Conservation (phyloP, 2,329 filamentous ascomycete species). For the Parascedosporium putredinis region DNA sequence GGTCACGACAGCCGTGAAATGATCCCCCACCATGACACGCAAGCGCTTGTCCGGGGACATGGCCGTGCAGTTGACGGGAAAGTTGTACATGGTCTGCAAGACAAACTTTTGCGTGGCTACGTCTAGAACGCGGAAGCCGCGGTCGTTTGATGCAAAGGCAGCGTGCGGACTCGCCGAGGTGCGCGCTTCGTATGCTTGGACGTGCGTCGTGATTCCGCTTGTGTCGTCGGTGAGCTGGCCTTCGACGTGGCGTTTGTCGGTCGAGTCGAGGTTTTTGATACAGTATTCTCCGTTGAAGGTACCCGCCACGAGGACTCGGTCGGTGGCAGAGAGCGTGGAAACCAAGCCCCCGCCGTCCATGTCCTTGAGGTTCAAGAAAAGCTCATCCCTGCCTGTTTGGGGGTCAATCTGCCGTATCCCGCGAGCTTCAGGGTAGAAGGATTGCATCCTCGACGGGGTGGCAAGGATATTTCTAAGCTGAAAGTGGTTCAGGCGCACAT, state of each 20-base stretch:
- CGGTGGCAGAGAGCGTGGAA: slow-evolving; percentile 40
- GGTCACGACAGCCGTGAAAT: slow-evolving; percentile 52
- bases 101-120: slow-evolving; percentile 48
- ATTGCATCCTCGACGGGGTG: slow-evolving; percentile 41
- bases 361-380: slow-evolving; percentile 32
- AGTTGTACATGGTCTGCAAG: slow-evolving; percentile 40
- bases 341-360: slow-evolving; percentile 27
- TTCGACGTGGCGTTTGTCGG: slow-evolving; percentile 24
- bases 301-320: slow-evolving; percentile 48
- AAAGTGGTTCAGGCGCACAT: slow-evolving; percentile 51
- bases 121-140: slow-evolving; percentile 47
- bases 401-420: slow-evolving; percentile 44
- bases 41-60: slow-evolving; percentile 62
- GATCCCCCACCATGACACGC: slow-evolving; percentile 64
- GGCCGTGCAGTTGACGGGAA: slow-evolving; percentile 62
- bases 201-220: slow-evolving; percentile 55
- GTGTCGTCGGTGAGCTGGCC: slow-evolving; percentile 36
- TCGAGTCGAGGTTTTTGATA: slow-evolving; percentile 33
- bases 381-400: slow-evolving; percentile 31
- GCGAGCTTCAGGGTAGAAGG: slow-evolving; percentile 44
- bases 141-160: slow-evolving; percentile 54
- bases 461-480: slow-evolving; percentile 55
- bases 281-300: slow-evolving; percentile 48
- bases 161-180: slow-evolving; percentile 41
- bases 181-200: slow-evolving; percentile 46